Evolutionary conservation across 2,329 filamentous ascomycete species (phyloP).

Genomic region (Ophiostoma sp.): DNA sequence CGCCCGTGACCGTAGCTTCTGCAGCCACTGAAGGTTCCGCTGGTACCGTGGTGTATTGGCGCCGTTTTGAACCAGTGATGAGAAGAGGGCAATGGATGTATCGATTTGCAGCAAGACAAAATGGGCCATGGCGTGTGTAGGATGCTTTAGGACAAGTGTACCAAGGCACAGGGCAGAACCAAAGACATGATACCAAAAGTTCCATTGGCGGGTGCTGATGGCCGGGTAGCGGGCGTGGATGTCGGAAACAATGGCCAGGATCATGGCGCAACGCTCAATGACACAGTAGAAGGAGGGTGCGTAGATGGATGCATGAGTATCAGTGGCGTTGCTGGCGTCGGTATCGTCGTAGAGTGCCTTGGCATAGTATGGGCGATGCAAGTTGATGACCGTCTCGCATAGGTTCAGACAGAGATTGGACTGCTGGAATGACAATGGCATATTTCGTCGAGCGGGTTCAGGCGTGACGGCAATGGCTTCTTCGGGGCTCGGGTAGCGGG

Average conservation of each 20-base stretch:
- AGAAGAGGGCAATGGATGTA: conserved; percentile 21
- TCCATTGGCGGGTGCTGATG: conserved; percentile 23
- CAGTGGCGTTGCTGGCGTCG: neutral
- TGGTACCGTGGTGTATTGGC: conserved; percentile 20
- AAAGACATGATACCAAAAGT: conserved; percentile 26
- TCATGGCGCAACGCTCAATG: conserved; percentile 15
- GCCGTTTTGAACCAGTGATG: conserved; percentile 21
- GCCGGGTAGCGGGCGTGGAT: conserved; percentile 20
- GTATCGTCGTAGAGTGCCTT: conserved; percentile 21
- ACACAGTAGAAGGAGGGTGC: conserved; percentile 10
- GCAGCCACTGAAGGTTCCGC: conserved; percentile 23
- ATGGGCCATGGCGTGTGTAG: conserved; percentile 19
- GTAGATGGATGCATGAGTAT: neutral
- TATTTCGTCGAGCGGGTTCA: neutral
- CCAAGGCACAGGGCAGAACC: conserved; percentile 22
- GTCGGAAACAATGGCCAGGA: conserved; percentile 18
- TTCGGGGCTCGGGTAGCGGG: conserved; percentile 6
- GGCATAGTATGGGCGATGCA: conserved; percentile 23
- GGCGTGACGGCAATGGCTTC: conserved; percentile 4
- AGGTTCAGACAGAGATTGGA: conserved; percentile 10
- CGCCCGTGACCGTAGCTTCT: neutral
- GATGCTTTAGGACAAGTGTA: conserved; percentile 22
- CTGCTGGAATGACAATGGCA: conserved; percentile 12
- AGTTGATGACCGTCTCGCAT: conserved; percentile 22
- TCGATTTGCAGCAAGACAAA: conserved; percentile 23